These are phyloP conservation scores for Phytophthora sansomeana DNA, from an alignment of 352 stramenopile species.

Conservation along the genomic window DNA sequence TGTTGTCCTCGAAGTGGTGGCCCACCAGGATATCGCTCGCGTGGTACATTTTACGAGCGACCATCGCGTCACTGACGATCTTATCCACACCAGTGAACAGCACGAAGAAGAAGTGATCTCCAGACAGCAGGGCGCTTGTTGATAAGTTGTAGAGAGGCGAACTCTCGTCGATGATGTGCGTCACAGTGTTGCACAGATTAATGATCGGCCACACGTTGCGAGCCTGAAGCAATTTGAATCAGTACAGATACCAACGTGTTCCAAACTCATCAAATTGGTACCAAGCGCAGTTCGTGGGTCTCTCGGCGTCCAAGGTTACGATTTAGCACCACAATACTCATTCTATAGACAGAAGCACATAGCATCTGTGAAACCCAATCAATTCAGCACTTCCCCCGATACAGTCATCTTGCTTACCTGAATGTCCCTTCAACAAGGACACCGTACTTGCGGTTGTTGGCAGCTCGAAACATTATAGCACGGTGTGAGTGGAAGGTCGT, in stretches of 20 bases:
- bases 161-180: conserved; percentile 63
- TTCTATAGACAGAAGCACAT: conserved; percentile 20
- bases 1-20: conserved; percentile 73
- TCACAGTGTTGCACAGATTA: conserved; percentile 60
- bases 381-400: not conserved
- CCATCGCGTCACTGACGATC: conserved; percentile 69
- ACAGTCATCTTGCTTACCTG: conserved; percentile 32
- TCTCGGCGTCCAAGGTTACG: conserved; percentile 49
- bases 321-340: conserved; percentile 66
- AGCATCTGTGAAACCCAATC: not conserved
- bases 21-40: conserved; percentile 66
- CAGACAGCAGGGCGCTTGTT: conserved; percentile 56
- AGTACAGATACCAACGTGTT: not conserved
- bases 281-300: conserved; percentile 62
- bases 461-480: conserved; percentile 66
- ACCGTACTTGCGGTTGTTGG: conserved; percentile 63
- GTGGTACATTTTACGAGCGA: conserved; percentile 64
- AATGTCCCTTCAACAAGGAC: conserved; percentile 67
- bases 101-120: conserved; percentile 60
- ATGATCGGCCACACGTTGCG: conserved; percentile 75
- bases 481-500: conserved; percentile 60
- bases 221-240: conserved; percentile 26
- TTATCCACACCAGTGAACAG: conserved; percentile 64
- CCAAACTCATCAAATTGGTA: conserved; percentile 1
- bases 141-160: conserved; percentile 57